Conservation (phyloP, 2,329 filamentous ascomycete species). For the Colletotrichum sp. region DNA sequence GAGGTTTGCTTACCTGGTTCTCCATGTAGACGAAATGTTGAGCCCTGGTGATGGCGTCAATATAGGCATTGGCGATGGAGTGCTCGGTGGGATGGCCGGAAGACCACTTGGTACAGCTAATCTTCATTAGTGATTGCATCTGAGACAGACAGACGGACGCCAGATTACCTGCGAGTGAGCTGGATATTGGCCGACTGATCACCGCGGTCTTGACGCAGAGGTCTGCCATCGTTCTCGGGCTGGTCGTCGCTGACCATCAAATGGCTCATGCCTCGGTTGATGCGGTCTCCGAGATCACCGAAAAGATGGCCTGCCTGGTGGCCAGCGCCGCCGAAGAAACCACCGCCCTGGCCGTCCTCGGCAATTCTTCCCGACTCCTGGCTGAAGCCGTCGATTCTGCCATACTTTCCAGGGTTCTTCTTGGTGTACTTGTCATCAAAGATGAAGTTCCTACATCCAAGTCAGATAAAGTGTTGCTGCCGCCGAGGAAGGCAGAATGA, state of each 20-base stretch:
- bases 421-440: slow-evolving; percentile 78
- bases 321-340: slow-evolving; percentile 22
- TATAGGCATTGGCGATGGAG: slow-evolving; percentile 87
- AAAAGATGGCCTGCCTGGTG: slow-evolving; percentile 38
- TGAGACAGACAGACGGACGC: not conserved
- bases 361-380: slow-evolving; percentile 11
- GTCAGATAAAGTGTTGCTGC: not conserved
- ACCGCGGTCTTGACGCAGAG: slow-evolving; percentile 16
- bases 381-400: slow-evolving; percentile 28
- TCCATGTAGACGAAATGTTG: slow-evolving; percentile 82
- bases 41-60: slow-evolving; percentile 71
- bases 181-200: slow-evolving; percentile 48
- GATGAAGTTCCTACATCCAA: slow-evolving; percentile 74
- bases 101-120: slow-evolving; percentile 57
- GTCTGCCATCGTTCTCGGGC: slow-evolving; percentile 22
- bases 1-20: slow-evolving; percentile 58
- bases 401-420: slow-evolving; percentile 57
- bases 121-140: not conserved
- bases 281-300: slow-evolving; percentile 48
- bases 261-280: slow-evolving; percentile 43
- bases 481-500: not conserved
- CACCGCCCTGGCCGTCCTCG: slow-evolving; percentile 16
- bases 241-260: slow-evolving; percentile 40
- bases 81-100: slow-evolving; percentile 63
- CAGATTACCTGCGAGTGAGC: slow-evolving; percentile 51